phyloP scores from a whole-genome alignment of 495 filamentous ascomycete genomes.

The Hyaloscypha variabilis region DNA sequence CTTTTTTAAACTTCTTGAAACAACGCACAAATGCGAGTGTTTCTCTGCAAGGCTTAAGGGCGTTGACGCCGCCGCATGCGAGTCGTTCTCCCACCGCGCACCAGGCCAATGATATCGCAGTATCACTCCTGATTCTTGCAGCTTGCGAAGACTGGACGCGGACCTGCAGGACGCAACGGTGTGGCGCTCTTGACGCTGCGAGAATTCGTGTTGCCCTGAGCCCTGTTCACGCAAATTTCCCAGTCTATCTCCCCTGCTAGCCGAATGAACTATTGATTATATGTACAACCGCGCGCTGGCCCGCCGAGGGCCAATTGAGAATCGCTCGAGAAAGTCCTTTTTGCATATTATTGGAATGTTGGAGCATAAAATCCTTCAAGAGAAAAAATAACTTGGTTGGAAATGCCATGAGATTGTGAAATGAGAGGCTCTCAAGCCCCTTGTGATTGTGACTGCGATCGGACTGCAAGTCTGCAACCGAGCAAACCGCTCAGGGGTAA shows the following conservation, averaged over 20 bases:
- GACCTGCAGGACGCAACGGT: background rate
- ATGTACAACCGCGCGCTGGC: background rate
- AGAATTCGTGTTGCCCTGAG: background rate
- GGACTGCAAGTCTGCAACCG: background rate
- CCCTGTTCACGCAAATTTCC: background rate
- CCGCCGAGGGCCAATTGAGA: background rate
- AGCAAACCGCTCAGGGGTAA: background rate
- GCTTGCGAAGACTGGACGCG: background rate
- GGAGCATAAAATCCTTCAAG: background rate
- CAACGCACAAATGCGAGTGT: background rate
- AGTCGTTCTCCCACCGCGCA: background rate
- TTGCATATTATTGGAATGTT: background rate
- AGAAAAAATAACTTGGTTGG: too few relatives aligned
- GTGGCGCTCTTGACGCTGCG: background rate
- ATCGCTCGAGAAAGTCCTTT: background rate
- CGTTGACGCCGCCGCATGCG: background rate
- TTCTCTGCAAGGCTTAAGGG: background rate
- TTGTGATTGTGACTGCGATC: background rate
- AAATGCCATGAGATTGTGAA: background rate
- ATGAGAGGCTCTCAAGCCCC: slow-evolving; percentile 1
- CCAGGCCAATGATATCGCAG: background rate
- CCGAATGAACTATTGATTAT: background rate
- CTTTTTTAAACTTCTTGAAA: background rate
- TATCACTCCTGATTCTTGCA: background rate
- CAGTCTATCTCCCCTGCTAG: background rate